Evolutionary conservation across 2,329 filamentous ascomycete genomes (phyloP).

Genomic region (Sporothrix protearum): DNA sequence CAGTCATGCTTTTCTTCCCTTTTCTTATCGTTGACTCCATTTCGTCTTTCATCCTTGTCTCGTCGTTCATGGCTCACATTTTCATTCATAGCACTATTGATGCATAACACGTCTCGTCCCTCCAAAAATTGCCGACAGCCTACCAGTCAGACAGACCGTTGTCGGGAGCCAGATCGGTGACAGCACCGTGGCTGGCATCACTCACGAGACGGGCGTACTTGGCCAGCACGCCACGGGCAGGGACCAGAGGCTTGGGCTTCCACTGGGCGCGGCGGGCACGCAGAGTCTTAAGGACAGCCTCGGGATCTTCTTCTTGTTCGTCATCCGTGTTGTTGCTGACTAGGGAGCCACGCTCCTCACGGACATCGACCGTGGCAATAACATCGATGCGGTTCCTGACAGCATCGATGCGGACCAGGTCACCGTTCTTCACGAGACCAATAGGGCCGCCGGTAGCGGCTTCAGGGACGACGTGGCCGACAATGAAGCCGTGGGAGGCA

Average conservation of each 20-base stretch:
- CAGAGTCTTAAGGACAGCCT: conserved; percentile 52
- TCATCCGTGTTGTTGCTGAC: background rate
- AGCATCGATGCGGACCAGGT: conserved; percentile 82
- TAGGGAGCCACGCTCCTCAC: conserved; percentile 36
- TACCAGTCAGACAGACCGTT: conserved; percentile 26
- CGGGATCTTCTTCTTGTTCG: conserved; percentile 26
- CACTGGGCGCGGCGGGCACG: conserved; percentile 56
- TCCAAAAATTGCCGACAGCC: background rate
- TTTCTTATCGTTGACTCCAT: background rate
- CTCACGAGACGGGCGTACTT: conserved; percentile 88
- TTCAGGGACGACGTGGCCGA: conserved; percentile 89
- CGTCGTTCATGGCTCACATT: background rate
- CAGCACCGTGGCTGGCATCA: conserved; percentile 85
- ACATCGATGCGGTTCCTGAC: conserved; percentile 70
- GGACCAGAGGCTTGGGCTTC: conserved; percentile 64
- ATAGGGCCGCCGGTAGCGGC: conserved; percentile 86
- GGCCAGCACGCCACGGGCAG: conserved; percentile 78
- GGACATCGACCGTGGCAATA: conserved; percentile 47
- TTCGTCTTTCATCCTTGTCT: background rate
- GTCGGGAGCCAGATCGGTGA: conserved; percentile 61
- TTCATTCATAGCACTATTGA: background rate
- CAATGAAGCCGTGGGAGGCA: conserved; percentile 86
- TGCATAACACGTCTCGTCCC: background rate
- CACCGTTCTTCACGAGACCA: conserved; percentile 74
- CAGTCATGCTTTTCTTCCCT: background rate